phyloP scores from a whole-genome alignment of 2,329 filamentous ascomycete genomes.

The Hortaea werneckii region DNA sequence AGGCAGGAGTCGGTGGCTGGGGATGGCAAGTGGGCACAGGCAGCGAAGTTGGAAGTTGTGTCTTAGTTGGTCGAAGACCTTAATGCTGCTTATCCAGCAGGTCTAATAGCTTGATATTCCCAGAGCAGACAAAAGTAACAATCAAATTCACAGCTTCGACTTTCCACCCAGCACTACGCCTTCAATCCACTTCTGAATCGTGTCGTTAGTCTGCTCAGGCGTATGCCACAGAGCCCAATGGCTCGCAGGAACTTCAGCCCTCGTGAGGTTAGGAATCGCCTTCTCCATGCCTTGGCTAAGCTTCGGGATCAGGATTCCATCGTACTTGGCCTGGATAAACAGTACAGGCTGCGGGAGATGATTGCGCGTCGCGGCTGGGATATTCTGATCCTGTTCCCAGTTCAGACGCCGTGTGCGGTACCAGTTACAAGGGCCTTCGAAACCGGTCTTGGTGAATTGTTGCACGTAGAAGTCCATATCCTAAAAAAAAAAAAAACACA shows the following conservation, averaged over 20 bases:
- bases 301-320: slow-evolving; percentile 60
- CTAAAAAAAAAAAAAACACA: slow-evolving; percentile 12
- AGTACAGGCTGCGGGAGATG: slow-evolving; percentile 45
- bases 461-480: slow-evolving; percentile 69
- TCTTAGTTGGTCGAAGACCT: neutral
- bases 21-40: slow-evolving; percentile 43
- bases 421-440: slow-evolving; percentile 59
- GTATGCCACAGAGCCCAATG: slow-evolving; percentile 82
- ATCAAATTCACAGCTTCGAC: slow-evolving; percentile 32
- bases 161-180: slow-evolving; percentile 40
- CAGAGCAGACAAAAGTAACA: no score
- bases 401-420: slow-evolving; percentile 69
- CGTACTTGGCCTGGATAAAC: slow-evolving; percentile 62
- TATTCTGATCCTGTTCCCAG: slow-evolving; percentile 58
- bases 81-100: no score
- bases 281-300: slow-evolving; percentile 65
- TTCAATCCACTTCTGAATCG: slow-evolving; percentile 57
- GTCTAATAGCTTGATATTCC: no score
- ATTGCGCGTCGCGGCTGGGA: slow-evolving; percentile 12
- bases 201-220: slow-evolving; percentile 59
- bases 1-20: slow-evolving; percentile 40
- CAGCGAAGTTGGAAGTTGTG: slow-evolving; percentile 37
- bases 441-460: slow-evolving; percentile 59
- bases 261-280: slow-evolving; percentile 54
- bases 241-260: slow-evolving; percentile 54